Evolutionary conservation across 768 basidiomycete species (phyloP).

Genomic region (Botryobasidium botryosum): DNA sequence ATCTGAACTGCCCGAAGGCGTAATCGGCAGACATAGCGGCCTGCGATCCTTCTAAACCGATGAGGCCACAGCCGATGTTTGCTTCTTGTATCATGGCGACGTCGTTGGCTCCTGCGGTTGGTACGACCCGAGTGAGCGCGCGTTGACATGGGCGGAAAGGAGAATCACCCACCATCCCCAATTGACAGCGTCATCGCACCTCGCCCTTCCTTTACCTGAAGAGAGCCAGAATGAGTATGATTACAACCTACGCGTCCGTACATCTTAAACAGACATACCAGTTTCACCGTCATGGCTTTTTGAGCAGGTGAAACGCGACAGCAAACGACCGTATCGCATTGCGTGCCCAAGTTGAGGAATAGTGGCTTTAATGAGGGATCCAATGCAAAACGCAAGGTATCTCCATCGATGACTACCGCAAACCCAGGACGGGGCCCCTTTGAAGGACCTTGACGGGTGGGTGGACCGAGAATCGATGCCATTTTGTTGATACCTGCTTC

Average conservation of each 20-base stretch:
- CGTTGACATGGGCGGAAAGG: neutral
- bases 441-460: too few species aligned
- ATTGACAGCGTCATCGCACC: constrained; percentile 95
- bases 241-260: constrained; percentile 8
- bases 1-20: constrained; percentile 94
- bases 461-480: constrained; percentile 62
- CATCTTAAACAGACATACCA: constrained; percentile 32
- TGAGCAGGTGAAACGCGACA: constrained; percentile 96
- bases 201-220: constrained; percentile 82
- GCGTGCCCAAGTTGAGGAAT: constrained; percentile 84
- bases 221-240: neutral
- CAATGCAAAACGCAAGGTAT: constrained; percentile 72
- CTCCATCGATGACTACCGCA: constrained; percentile 93
- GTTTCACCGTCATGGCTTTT: constrained; percentile 90
- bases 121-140: neutral
- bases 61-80: constrained; percentile 89
- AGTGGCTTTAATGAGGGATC: constrained; percentile 59
- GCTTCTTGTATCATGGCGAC: constrained; percentile 99
- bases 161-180: constrained; percentile 45
- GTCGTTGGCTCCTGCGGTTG: constrained; percentile 62
- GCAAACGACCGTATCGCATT: constrained; percentile 96
- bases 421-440: constrained; percentile 32
- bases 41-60: constrained; percentile 91
- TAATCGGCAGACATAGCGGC: constrained; percentile 99
- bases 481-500: constrained; percentile 92